phyloP scores from a whole-genome alignment of 139 green algal genomes.

The Micractinium conductrix region DNA sequence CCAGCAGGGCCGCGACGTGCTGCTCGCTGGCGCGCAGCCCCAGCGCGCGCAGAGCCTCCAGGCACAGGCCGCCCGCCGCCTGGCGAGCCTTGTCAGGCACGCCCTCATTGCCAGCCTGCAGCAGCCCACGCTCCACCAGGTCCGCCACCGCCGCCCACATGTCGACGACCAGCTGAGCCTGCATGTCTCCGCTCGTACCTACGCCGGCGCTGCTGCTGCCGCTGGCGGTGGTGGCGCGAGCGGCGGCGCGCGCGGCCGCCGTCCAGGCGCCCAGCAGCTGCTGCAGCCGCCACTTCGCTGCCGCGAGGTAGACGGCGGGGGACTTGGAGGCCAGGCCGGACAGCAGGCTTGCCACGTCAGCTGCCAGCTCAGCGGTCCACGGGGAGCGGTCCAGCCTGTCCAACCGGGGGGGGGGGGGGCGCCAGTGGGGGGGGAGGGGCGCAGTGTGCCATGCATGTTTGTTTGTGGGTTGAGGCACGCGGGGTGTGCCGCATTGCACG shows the following conservation, averaged over 20 bases:
- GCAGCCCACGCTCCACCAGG: background rate
- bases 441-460: too few species aligned
- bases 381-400: too few species aligned
- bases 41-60: background rate
- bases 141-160: background rate
- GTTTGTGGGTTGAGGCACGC: too few species aligned
- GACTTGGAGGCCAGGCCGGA: background rate
- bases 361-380: background rate
- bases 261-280: background rate
- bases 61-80: background rate
- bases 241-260: background rate
- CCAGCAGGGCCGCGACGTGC: background rate
- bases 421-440: too few species aligned
- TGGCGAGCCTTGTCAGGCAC: background rate
- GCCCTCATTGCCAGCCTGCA: background rate
- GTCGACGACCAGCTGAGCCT: background rate
- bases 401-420: too few species aligned
- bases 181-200: background rate
- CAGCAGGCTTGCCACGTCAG: background rate
- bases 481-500: too few species aligned
- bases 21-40: background rate
- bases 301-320: background rate
- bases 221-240: too few species aligned
- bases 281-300: background rate
- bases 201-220: too few species aligned